Evolutionary conservation across 2,329 filamentous ascomycete species (phyloP).

Genomic region (Neophaeococcomyces mojaviensis): DNA sequence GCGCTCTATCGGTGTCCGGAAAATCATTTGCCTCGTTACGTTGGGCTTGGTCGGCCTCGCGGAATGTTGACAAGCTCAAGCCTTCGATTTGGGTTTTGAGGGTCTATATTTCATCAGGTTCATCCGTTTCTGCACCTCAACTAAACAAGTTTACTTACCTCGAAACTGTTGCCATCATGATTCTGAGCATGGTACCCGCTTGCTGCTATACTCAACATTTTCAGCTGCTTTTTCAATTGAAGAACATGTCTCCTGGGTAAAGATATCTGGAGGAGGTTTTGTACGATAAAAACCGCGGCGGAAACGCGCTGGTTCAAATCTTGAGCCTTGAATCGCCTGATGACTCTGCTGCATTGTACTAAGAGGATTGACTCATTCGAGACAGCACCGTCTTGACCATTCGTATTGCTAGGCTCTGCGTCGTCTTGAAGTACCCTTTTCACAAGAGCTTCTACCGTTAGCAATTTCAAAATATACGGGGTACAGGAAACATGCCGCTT

Average conservation of each 20-base stretch:
- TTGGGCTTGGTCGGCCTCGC: background rate
- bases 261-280: background rate
- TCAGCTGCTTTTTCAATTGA: constrained; percentile 8
- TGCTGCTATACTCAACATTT: background rate
- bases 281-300: background rate
- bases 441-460: background rate
- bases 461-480: background rate
- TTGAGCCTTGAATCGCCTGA: background rate
- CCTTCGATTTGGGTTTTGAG: constrained; percentile 1
- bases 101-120: background rate
- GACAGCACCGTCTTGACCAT: background rate
- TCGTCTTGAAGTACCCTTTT: background rate
- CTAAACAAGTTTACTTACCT: background rate
- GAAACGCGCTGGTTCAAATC: background rate
- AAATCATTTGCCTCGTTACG: constrained; percentile 8
- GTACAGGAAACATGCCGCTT: background rate
- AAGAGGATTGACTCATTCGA: background rate
- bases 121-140: background rate
- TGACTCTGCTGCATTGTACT: background rate
- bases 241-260: background rate
- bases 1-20: constrained; percentile 22
- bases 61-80: background rate
- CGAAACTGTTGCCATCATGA: background rate
- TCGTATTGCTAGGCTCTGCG: background rate
- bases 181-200: background rate